A percentile compares a stretch with the other conserved stretches of the same genome.
phyloP scores from a whole-genome alignment of 1,284 basidiomycete genomes.

The Ganoderma lucidum region DNA sequence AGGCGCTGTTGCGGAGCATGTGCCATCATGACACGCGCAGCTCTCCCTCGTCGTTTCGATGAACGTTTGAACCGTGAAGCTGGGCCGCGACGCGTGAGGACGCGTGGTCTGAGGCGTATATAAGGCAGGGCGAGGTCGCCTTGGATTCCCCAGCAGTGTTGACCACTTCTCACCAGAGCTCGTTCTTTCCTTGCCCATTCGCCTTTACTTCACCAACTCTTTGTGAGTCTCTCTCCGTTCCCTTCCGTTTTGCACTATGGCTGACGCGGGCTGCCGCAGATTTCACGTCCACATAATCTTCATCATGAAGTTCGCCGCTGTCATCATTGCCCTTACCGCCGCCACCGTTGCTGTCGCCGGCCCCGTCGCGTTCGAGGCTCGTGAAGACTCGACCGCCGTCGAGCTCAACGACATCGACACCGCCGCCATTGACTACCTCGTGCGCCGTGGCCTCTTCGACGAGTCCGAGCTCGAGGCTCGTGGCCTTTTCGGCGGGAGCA shows the following conservation, averaged over 20 bases:
- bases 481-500: not conserved
- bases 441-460: not conserved
- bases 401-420: constrained; percentile 4
- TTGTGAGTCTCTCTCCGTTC: not conserved
- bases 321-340: not conserved
- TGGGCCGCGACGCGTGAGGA: not conserved
- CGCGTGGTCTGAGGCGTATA: not conserved
- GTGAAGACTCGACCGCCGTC: not conserved
- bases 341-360: not conserved
- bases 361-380: not conserved
- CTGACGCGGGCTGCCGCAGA: not conserved
- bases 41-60: not conserved
- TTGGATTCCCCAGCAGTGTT: constrained; percentile 3
- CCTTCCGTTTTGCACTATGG: not conserved
- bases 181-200: not conserved
- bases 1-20: constrained; percentile 1
- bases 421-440: constrained; percentile 1
- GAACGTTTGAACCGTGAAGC: not conserved
- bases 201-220: constrained; percentile 5
- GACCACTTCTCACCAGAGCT: not conserved
- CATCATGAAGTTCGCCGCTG: constrained; percentile 6
- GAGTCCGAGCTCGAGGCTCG: not conserved
- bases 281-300: not conserved
- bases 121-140: not conserved
- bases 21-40: not conserved